Conservation (phyloP, 306 rosid genomes). For the Malus domestica region DNA sequence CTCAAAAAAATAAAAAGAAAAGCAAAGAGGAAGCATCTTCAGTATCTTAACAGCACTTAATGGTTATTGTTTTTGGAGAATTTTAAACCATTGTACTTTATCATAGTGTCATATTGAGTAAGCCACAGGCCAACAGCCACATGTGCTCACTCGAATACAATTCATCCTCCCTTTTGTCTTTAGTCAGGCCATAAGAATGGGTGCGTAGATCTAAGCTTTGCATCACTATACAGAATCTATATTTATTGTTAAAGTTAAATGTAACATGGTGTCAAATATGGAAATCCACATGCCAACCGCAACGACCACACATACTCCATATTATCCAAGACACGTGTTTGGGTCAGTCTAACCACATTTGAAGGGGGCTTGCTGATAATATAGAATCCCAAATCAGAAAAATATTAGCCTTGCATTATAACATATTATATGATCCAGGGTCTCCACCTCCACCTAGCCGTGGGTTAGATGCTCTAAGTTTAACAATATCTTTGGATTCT, state of each 20-base stretch:
- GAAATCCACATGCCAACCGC: neutral
- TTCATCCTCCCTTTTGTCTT: neutral
- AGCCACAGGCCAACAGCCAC: too few relatives aligned
- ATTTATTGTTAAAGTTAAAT: neutral
- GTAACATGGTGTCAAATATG: neutral
- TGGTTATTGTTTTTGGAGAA: neutral
- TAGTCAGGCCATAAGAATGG: neutral
- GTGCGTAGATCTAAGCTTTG: neutral
- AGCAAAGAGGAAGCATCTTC: neutral
- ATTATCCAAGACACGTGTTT: neutral
- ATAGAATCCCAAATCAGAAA: neutral
- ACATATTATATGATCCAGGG: neutral
- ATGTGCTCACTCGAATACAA: neutral
- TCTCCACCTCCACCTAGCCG: neutral
- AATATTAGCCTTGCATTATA: neutral
- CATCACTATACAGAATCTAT: neutral
- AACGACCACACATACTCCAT: neutral
- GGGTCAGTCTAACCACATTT: neutral
- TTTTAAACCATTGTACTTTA: neutral
- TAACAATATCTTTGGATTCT: neutral
- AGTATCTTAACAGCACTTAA: neutral
- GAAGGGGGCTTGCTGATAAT: neutral
- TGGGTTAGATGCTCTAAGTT: neutral
- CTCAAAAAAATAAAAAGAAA: neutral
- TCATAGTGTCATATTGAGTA: too few relatives aligned